Conservation (phyloP, 2,329 filamentous ascomycete genomes). For the Paraphaeosphaeria sporulosa region DNA sequence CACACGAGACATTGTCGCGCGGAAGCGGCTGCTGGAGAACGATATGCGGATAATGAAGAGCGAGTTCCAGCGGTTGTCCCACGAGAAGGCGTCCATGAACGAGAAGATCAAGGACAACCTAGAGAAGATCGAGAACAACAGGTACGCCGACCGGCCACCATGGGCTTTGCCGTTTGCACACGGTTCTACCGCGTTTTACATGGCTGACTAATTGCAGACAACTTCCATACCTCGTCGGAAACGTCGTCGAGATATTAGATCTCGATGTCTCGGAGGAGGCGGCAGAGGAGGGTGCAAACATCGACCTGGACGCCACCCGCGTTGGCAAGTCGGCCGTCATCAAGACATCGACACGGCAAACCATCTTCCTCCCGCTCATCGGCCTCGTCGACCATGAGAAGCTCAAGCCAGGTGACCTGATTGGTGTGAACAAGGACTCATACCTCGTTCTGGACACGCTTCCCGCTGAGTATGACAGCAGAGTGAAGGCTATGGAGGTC, state of each 20-base stretch:
- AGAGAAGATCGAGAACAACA: constrained; percentile 99
- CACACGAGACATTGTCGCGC: constrained; percentile 92
- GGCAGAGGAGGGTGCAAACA: constrained; percentile 96
- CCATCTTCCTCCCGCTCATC: constrained; percentile 97
- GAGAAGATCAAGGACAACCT: constrained; percentile 99
- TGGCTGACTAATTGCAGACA: constrained; percentile 65
- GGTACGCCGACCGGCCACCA: constrained; percentile 62
- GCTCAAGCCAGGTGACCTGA: constrained; percentile 93
- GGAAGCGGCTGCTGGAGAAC: constrained; percentile 92
- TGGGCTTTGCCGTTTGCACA: not conserved
- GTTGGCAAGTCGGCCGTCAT: constrained; percentile 99
- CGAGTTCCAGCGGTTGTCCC: constrained; percentile 90
- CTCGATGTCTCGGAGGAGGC: constrained; percentile 96
- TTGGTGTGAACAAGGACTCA: constrained; percentile 98
- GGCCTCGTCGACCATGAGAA: constrained; percentile 95
- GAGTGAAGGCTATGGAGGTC: constrained; percentile 99
- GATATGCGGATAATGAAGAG: constrained; percentile 99
- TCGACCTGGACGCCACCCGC: constrained; percentile 94
- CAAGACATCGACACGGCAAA: constrained; percentile 98
- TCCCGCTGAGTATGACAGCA: constrained; percentile 96
- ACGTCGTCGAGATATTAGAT: constrained; percentile 96
- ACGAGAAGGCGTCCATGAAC: constrained; percentile 94
- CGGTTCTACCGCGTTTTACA: constrained; percentile 10
- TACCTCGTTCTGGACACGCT: constrained; percentile 97
- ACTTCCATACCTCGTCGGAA: constrained; percentile 96